These are phyloP conservation scores for Rosa lucieae DNA, from an alignment of 306 rosid genomes.

Conservation along the genomic window DNA sequence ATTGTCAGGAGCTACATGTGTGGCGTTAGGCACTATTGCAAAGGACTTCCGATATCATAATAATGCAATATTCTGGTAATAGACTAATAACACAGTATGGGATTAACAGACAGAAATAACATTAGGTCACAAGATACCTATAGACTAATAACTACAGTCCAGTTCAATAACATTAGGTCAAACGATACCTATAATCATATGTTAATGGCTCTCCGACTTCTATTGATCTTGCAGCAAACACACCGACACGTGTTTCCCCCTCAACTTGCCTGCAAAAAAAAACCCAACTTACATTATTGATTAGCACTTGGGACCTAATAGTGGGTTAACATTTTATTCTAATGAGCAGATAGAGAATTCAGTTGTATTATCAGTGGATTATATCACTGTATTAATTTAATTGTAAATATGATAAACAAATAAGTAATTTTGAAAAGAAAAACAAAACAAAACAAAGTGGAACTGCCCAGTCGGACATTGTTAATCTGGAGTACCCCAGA, in stretches of 20 bases:
- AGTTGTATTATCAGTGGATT: neutral
- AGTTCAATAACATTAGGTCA: constrained; percentile 10
- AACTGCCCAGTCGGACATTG: neutral
- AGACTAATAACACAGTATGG: neutral
- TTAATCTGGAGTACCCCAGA: neutral
- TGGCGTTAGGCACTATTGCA: neutral
- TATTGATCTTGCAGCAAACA: constrained; percentile 74
- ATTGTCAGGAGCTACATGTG: neutral
- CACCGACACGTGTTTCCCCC: constrained; percentile 87
- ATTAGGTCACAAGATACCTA: constrained; percentile 47
- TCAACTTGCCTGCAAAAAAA: constrained; percentile 79
- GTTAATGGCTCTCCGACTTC: constrained; percentile 84
- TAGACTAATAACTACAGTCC: constrained; percentile 26
- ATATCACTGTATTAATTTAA: neutral
- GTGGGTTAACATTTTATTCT: neutral
- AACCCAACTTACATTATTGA: neutral
- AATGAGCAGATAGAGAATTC: neutral
- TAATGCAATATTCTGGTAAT: neutral
- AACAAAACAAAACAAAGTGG: neutral
- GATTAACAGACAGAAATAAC: neutral
- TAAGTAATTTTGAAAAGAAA: too few relatives aligned
- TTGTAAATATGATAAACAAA: too few relatives aligned
- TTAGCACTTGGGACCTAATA: neutral
- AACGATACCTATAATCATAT: constrained; percentile 78
- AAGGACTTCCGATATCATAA: neutral